A percentile compares a stretch with the other conserved stretches of the same genome.
These are phyloP conservation scores for Sarocladium brachiariae DNA, from an alignment of 2,329 filamentous ascomycete species.

Conservation along the genomic window DNA sequence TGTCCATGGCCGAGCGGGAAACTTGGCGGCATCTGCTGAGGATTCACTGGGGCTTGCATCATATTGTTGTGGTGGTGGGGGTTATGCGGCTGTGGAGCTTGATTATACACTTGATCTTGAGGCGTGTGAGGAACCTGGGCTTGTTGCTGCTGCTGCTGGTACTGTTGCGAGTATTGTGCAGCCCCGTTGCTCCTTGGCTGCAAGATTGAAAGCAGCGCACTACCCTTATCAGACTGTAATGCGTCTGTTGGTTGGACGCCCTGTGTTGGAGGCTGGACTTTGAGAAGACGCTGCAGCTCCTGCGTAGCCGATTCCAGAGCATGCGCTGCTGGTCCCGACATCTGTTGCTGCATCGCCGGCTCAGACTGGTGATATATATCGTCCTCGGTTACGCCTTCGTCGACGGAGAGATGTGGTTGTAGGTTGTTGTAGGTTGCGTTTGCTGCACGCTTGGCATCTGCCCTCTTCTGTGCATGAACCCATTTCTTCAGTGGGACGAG, in stretches of 20 bases:
- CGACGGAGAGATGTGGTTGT: conserved; percentile 34
- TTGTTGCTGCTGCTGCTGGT: conserved; percentile 12
- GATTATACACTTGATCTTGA: conserved; percentile 43
- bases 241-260: conserved; percentile 30
- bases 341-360: conserved; percentile 24
- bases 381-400: conserved; percentile 57
- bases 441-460: conserved; percentile 44
- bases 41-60: conserved; percentile 29
- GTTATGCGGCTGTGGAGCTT: conserved; percentile 46
- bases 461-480: conserved; percentile 77
- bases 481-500: conserved; percentile 79
- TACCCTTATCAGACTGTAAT: conserved; percentile 37
- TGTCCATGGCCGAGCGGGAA: conserved; percentile 7
- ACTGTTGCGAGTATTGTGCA: conserved; percentile 18
- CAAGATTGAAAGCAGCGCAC: conserved; percentile 46
- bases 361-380: conserved; percentile 40
- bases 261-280: conserved; percentile 47
- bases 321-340: conserved; percentile 22
- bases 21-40: conserved; percentile 3
- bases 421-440: conserved; percentile 34
- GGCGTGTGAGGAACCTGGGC: conserved; percentile 40
- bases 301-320: conserved; percentile 43
- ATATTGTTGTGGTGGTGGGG: conserved; percentile 49
- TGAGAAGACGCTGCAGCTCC: conserved; percentile 48
- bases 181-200: conserved; percentile 21